Base-by-base conservation (phyloP, 495 filamentous ascomycete species). In the Friedmanniomyces endolithicus region DNA sequence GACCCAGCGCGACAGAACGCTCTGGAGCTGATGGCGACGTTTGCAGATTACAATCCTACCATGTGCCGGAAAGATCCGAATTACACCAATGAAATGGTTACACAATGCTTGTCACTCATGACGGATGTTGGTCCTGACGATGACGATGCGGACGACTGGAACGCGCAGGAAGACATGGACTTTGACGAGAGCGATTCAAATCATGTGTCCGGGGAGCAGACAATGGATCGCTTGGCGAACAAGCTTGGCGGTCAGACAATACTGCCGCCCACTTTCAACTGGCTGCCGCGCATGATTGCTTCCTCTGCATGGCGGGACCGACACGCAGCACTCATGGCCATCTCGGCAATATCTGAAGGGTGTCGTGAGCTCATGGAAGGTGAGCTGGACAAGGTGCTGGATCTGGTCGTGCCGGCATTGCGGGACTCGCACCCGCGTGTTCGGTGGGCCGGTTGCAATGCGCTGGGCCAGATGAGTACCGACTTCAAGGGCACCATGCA, bases 401-500 rank as follows among this genome's bases (percentile, higher is more conserved):
- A 90, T 46, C 76, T 97, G 23, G 92, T 99, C 39, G 81, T 95
- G 39, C 94, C 94, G 14, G 86, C 90, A 47, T 77, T 99, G n/a
- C 81, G 83, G 57, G 90, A 97, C 60, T 75, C 84, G 39, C 94
- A 97, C 66, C 88, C 94, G 20, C 86, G 94, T 55, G 94, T 99
- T 47, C 85, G 92, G 52, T 99, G 94, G 81, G 94, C 94, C 29
- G 94, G 90, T 34, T 99, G 94, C 73, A 97, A 99, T 66, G 94
- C 94, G n/a, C 74, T 99, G 23, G 94, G 94, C 14, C 94, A 99
- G 68, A 99, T 99, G 94, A 97, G 94, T 70, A 99, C 94, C 11
- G 94, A 99, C 68, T 99, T 99, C 67, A 92, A 94, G 29, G 90
- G 89, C 1, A 95, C 86, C 12, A 97, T 99, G 94, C 94, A 99